Base-by-base conservation (phyloP, 140 eudicot genomes). In the Anethum foeniculum region DNA sequence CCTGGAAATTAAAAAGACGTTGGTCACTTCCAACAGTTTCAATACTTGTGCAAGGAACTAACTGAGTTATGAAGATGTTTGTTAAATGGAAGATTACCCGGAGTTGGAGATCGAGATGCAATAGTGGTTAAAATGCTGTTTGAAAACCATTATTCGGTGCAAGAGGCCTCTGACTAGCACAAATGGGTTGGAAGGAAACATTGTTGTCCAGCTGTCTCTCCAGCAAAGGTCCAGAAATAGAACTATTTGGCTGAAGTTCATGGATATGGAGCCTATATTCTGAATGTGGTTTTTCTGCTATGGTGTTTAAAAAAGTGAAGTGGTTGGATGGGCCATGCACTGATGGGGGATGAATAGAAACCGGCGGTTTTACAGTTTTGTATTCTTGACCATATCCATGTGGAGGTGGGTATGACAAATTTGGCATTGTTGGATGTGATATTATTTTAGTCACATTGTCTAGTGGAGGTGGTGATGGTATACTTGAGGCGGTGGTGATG, bases 401-500 rank as follows among this genome's bases (percentile, higher is more conserved):
- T 15, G 56, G 21, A 49, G 6, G 21, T 49, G 21, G 56, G 14
- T 49, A 14, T 49, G 56, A 13, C 56, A 49, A 15, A 48, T 49
- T 49, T 13, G 21, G 21, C 56, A 0, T 14, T 49, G 21, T 15
- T 3, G 21, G 56, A 15, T 49, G 52, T 48, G 52, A 49, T 46
- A 46, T 10, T 14, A 0, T 15, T 1, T 3, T 0, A 13, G 14
- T 15, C 3, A 6, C 6, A 49, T 49, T 14, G 21, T 49, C 56
- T 0, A 85, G 88, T 7, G 82, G 85, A 48, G 86, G 86, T 5
- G 86, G 87, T 23, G 90, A 84, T 14, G 90, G 76, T 52, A 44
- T 52, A 44, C 13, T 44, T 85, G 86, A 7, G 86, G 87, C 12
- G 90, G 85, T 14, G 90, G 72, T 46, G 90, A 91, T 25, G 89